A percentile compares a stretch with the other conserved stretches of the same genome.
Conservation (phyloP, 2,329 filamentous ascomycete species). For the Clarireedia monteithiana region DNA sequence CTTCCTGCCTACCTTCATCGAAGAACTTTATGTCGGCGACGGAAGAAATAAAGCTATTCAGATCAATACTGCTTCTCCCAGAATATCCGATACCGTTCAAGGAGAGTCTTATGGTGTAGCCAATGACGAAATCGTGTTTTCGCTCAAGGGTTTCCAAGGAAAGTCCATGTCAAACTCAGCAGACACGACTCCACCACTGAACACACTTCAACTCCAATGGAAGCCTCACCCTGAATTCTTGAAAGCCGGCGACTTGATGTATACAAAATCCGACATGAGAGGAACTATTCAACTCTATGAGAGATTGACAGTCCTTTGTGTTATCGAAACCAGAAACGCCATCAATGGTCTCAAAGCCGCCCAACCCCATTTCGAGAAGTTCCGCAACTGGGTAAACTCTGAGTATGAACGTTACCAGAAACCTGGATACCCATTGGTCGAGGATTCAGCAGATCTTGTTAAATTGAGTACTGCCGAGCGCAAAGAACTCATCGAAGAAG, state of each 20-base stretch:
- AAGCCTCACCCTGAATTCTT: not conserved
- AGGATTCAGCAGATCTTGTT: constrained; percentile 10
- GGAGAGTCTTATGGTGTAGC: not conserved
- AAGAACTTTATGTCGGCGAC: not conserved
- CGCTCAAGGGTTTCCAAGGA: not conserved
- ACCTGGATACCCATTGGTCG: not conserved
- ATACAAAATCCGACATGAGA: not conserved
- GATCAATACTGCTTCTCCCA: not conserved
- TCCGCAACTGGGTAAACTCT: not conserved
- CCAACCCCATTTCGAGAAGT: not conserved
- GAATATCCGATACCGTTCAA: not conserved
- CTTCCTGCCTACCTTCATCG: not conserved
- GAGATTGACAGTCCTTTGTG: not conserved
- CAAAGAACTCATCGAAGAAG: constrained; percentile 15
- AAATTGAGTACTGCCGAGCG: constrained; percentile 11
- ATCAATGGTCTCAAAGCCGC: not conserved
- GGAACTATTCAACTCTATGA: not conserved
- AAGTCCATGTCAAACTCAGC: not conserved
- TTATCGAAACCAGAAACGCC: not conserved
- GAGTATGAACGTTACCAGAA: not conserved
- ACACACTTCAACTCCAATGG: not conserved
- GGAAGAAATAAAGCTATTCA: not conserved
- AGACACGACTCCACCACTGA: not conserved
- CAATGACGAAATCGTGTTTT: not conserved
- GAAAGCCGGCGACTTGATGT: not conserved